phyloP scores from a whole-genome alignment of 345 rosid genomes.

The Stellera chamaejasme region DNA sequence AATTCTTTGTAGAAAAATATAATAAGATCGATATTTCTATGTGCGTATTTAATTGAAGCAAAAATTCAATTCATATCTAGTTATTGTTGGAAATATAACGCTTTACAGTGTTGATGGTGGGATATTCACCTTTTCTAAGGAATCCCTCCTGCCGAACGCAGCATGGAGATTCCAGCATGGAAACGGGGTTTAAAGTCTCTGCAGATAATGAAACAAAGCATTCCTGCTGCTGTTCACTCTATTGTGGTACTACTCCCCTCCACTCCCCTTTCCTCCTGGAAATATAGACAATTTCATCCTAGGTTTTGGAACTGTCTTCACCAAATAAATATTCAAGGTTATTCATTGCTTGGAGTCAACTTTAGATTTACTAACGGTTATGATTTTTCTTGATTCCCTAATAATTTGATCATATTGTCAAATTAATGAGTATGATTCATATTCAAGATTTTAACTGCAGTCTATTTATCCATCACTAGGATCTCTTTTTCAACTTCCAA shows the following conservation, averaged over 20 bases:
- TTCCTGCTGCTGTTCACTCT: slow-evolving; percentile 80
- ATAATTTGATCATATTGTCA: no score
- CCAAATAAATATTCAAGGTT: no score
- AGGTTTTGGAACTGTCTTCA: not conserved
- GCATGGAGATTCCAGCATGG: slow-evolving; percentile 94
- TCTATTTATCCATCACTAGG: no score
- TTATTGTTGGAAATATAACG: slow-evolving; percentile 6
- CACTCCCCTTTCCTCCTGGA: not conserved
- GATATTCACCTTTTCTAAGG: slow-evolving; percentile 98
- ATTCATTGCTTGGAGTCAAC: no score
- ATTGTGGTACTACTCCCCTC: slow-evolving; percentile 60
- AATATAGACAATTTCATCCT: not conserved
- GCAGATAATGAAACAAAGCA: slow-evolving; percentile 57
- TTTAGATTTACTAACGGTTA: no score
- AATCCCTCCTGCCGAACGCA: slow-evolving; percentile 99
- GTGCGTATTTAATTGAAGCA: no score
- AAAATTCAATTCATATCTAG: no score
- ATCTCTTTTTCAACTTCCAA: no score
- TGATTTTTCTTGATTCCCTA: no score
- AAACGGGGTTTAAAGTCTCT: slow-evolving; percentile 77
- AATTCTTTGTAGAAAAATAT: not conserved
- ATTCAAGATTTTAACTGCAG: no score
- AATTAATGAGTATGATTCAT: no score
- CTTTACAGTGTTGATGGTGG: slow-evolving; percentile 78
- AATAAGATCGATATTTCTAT: no score